Percentiles rank a stretch among this genome's conserved stretches.
Conservation (phyloP, 345 rosid species). For the Populus nigra region DNA sequence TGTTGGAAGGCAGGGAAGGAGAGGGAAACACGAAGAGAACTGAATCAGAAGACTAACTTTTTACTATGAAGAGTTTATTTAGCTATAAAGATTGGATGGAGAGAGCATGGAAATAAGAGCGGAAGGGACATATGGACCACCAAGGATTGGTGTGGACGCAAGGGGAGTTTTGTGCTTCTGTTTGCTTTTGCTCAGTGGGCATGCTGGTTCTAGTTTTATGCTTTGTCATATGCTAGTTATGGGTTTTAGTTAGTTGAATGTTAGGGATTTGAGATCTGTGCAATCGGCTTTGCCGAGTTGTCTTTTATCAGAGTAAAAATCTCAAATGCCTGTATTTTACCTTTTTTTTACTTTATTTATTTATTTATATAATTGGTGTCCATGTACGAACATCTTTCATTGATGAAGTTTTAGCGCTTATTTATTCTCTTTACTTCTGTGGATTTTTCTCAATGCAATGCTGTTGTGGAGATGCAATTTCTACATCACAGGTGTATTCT, state of each 20-base stretch:
- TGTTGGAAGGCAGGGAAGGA: conserved; percentile 76
- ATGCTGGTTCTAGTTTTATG: conserved; percentile 10
- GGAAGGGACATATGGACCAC: conserved; percentile 4
- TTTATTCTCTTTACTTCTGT: neutral
- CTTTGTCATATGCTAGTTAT: conserved; percentile 18
- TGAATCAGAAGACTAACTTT: conserved; percentile 52
- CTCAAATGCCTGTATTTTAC: conserved; percentile 10
- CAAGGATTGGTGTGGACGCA: neutral
- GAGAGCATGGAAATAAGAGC: conserved; percentile 29
- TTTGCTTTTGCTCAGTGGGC: conserved; percentile 25
- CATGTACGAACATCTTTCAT: conserved; percentile 9
- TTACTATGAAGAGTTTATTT: neutral
- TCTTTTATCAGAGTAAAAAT: neutral
- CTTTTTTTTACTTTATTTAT: neutral
- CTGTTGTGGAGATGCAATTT: neutral
- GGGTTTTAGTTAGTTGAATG: conserved; percentile 14
- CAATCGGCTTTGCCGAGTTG: neutral
- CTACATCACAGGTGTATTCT: neutral
- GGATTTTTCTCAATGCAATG: neutral
- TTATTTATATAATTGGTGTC: conserved; percentile 6
- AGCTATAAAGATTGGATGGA: conserved; percentile 13
- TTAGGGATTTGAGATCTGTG: conserved; percentile 7
- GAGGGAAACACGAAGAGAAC: conserved; percentile 53
- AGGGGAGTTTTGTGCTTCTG: neutral
- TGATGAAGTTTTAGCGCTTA: neutral